Evolutionary conservation across 1,139 yeast species (phyloP), one percentile per base, ranked within the genome.

Genomic region (Casaregolazyma lundiana): DNA sequence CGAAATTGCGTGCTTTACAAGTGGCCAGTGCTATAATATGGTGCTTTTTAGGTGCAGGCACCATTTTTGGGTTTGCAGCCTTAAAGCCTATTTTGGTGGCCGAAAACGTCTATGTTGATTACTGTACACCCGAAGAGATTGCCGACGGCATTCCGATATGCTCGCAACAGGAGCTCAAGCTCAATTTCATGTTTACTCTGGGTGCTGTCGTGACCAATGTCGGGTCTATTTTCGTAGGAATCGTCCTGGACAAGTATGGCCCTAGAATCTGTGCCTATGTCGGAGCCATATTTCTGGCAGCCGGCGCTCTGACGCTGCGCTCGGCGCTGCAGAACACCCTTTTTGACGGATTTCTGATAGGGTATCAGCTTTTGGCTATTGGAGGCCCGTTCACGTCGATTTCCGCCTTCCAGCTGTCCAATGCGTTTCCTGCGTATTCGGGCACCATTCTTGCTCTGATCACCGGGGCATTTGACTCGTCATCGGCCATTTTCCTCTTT

Each of bases 41-140:
- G 96, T 89, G 97, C 67, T 69, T 89, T 20, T 70, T 88, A 35
- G 90, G 96, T 2, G 96, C 96, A 0, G 97, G 97, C 1, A 89
- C 95, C 1, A 83, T 89, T 8, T 90, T 90, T 71, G 71, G 97
- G 1, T 90, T 89, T 69, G 96, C 97, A 16, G 97, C 97, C 2
- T 69, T 90, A 46, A 90, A 90, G 61, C 95, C 95, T 3, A 77
- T 89, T 3, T 70, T 90, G 41, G 77, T 87, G 20, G 65, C 72
- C 7, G 90, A 89, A 62, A 88, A 89, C 1, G 80, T 89, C n/a
- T 90, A 90, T 60, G 65, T 72, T 24, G 76, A 78, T 9, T 63
- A 69, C 18, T 90, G 97, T 64, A 62, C 64, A 45, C 43, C 42
- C 3, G 50, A 49, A 7, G 64, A 59, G 21, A 53, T 57, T 38